Evolutionary conservation across 2,329 filamentous ascomycete genomes (phyloP).

Genomic region (Aureobasidium sp.): DNA sequence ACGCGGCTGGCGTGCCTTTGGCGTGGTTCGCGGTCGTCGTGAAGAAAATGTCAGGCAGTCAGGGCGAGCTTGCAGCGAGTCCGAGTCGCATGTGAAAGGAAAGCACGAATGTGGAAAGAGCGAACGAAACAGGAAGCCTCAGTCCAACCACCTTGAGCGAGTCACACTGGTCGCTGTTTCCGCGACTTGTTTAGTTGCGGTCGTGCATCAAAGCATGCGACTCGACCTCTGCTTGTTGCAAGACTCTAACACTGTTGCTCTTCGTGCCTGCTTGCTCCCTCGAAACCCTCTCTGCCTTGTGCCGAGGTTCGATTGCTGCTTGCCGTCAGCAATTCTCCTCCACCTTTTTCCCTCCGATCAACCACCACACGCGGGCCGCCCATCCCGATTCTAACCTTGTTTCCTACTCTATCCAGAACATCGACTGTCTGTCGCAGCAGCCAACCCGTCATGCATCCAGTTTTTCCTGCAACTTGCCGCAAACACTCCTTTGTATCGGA

Average conservation of each 20-base stretch:
- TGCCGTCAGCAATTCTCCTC: not conserved
- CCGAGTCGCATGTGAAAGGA: slow-evolving; percentile 12
- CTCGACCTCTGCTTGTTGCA: not conserved
- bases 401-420: not conserved
- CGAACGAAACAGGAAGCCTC: not conserved
- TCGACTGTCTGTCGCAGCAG: slow-evolving; percentile 1
- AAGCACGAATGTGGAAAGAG: slow-evolving; percentile 7
- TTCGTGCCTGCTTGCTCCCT: not conserved
- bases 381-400: slow-evolving; percentile 2
- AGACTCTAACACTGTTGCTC: not conserved
- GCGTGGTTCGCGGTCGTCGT: not conserved
- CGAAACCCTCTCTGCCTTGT: not conserved
- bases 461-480: not conserved
- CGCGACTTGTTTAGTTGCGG: not conserved
- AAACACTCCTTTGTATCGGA: not conserved
- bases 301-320: not conserved
- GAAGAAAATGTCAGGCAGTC: not conserved
- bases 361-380: not conserved
- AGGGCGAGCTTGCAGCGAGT: slow-evolving; percentile 1
- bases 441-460: not conserved
- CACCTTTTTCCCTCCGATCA: not conserved
- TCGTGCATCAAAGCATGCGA: not conserved
- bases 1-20: not conserved
- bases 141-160: not conserved
- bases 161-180: not conserved